Percentiles rank a stretch among this genome's conserved stretches.
Evolutionary conservation across 345 rosid species (phyloP).

Genomic region (Eucalyptus urophylla): DNA sequence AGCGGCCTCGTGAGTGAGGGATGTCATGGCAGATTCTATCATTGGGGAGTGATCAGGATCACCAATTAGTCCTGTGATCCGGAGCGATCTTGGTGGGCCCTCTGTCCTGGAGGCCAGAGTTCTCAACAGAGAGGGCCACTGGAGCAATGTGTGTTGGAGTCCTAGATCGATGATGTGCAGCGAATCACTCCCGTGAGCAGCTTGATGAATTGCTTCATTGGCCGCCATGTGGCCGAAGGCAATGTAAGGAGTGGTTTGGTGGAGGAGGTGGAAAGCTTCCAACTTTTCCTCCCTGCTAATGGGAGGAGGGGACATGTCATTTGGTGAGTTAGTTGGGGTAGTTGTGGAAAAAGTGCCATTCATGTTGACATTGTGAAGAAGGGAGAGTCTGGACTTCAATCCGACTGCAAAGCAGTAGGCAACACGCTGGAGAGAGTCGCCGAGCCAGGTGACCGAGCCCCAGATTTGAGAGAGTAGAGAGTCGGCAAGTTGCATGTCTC

Average conservation of each 20-base stretch:
- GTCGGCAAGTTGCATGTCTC: conserved; percentile 34
- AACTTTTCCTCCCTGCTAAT: conserved; percentile 26
- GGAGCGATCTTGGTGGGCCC: conserved; percentile 27
- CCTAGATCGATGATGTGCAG: conserved; percentile 47
- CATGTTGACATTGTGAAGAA: conserved; percentile 24
- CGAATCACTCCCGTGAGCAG: conserved; percentile 26
- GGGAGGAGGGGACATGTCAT: neutral
- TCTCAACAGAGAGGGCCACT: conserved; percentile 46
- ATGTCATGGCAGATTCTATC: conserved; percentile 19
- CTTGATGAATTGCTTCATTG: conserved; percentile 47
- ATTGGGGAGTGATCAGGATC: neutral
- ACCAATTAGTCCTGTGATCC: conserved; percentile 27
- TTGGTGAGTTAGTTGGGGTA: neutral
- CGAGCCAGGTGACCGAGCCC: conserved; percentile 21
- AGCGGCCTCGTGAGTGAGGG: conserved; percentile 20
- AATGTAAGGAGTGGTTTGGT: conserved; percentile 47
- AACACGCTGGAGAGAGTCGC: conserved; percentile 53
- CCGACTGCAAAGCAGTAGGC: conserved; percentile 45
- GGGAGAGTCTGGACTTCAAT: conserved; percentile 30
- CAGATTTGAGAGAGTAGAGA: conserved; percentile 36
- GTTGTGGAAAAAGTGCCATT: conserved; percentile 1
- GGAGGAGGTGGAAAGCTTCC: conserved; percentile 50
- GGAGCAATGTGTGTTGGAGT: conserved; percentile 32
- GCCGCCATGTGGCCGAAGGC: conserved; percentile 57
- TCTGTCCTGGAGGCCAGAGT: conserved; percentile 38